Percentiles rank a stretch among this genome's conserved stretches.
phyloP scores from a whole-genome alignment of 1,139 yeast species.

The Lodderomyces oxycetoniae region DNA sequence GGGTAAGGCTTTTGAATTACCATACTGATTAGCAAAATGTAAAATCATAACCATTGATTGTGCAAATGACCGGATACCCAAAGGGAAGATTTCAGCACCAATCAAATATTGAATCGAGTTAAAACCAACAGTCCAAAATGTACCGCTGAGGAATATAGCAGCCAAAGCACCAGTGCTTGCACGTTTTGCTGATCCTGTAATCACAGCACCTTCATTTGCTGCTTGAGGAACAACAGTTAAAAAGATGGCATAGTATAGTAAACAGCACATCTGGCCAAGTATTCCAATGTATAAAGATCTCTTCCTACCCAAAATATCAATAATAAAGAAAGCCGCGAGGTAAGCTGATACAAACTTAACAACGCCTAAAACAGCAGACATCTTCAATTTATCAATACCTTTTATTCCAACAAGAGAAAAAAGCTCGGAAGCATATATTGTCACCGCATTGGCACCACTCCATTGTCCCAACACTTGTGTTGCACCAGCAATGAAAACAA shows the following conservation, averaged over 20 bases:
- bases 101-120: constrained; percentile 55
- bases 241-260: constrained; percentile 43
- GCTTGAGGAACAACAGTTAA: constrained; percentile 46
- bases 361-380: constrained; percentile 47
- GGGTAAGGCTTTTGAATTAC: constrained; percentile 56
- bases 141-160: constrained; percentile 48
- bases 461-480: constrained; percentile 57
- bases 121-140: constrained; percentile 63
- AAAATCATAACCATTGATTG: constrained; percentile 52
- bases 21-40: constrained; percentile 58
- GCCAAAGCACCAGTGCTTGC: constrained; percentile 53
- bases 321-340: constrained; percentile 42
- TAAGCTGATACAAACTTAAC: constrained; percentile 45
- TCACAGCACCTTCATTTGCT: constrained; percentile 21
- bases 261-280: constrained; percentile 27
- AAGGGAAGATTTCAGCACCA: constrained; percentile 57
- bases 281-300: constrained; percentile 37
- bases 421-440: constrained; percentile 56
- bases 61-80: constrained; percentile 50
- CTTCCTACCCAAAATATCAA: constrained; percentile 46
- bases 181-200: constrained; percentile 26
- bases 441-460: constrained; percentile 60
- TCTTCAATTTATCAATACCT: constrained; percentile 33
- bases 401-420: constrained; percentile 47
- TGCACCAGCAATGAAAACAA: constrained; percentile 37